Evolutionary conservation across 176 grass and related monocot genomes (phyloP), one percentile per base, ranked within the genome.

Genomic region (Phoenix roebelenii): DNA sequence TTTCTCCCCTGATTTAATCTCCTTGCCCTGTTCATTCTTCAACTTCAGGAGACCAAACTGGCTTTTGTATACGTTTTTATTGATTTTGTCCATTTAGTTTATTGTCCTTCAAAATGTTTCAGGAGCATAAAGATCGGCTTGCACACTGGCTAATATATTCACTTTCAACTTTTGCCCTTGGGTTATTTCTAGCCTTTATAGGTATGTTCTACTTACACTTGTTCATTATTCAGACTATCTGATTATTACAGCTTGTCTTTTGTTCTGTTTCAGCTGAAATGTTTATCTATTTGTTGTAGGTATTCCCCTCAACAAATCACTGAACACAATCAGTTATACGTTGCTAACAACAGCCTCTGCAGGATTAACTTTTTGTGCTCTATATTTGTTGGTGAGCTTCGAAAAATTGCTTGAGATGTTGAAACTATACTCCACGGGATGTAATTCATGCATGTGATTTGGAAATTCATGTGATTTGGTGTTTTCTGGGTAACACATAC

Each of bases 231-330:
- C 6, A 2, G 10, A 44, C 35, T 44, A 44, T 44, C 9, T 7
- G 15, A 20, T 18, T 68, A 16, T 39, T 2, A 56, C 3, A 22
- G 32, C 51, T 55, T 23, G n/a, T 20, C 54, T 4, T 63, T 7
- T 55, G 3, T 24, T 52, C 3, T 18, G 5, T 55, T 44, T 20
- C 15, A 12, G 16, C 48, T 24, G 4, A 73, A 63, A 18, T 15
- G 54, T n/a, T 20, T n/a, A 44, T 5, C 51, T 14, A 54, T 30
- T 63, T 17, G 48, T 60, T 63, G 18, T 55, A 73, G 70, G 70
- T 55, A 32, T 63, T 63, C 70, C 70, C 39, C 59, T 73, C 59
- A 73, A 73, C 59, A 73, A 73, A 49, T 55, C 70, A 73, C 19
- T 73, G 18, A 63, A 73, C 39, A 55, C 70, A 55, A 54, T 60